Conservation (phyloP, 768 basidiomycete genomes). For the Peribolospora baueri region DNA sequence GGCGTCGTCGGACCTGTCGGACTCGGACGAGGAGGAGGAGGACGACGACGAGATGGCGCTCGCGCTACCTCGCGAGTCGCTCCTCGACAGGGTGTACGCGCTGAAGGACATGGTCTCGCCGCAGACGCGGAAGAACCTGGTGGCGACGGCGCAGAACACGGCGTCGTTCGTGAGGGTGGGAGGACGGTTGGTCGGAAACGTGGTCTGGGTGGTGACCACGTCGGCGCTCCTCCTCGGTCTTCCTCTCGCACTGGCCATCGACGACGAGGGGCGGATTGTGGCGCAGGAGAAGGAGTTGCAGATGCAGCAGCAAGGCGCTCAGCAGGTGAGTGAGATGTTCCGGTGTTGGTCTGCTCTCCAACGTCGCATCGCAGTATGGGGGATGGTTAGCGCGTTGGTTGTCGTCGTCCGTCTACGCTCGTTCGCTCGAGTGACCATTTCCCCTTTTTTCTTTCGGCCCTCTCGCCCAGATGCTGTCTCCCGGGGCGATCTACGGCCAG, state of each 20-base stretch:
- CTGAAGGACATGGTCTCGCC: slow-evolving; percentile 93
- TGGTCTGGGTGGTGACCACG: slow-evolving; percentile 87
- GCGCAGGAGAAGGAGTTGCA: slow-evolving; percentile 84
- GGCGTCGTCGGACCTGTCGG: slow-evolving; percentile 41
- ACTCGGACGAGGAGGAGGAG: slow-evolving; percentile 7
- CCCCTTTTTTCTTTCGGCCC: too few relatives aligned
- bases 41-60: slow-evolving; percentile 18
- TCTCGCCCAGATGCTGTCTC: too few relatives aligned
- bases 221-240: slow-evolving; percentile 79
- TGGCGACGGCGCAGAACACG: slow-evolving; percentile 35
- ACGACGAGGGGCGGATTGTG: slow-evolving; percentile 86
- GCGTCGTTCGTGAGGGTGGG: slow-evolving; percentile 40
- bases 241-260: slow-evolving; percentile 72
- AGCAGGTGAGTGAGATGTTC: slow-evolving; percentile 36
- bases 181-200: slow-evolving; percentile 51
- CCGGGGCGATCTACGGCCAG: too few relatives aligned
- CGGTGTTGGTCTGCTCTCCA: too few relatives aligned
- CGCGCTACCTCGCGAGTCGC: slow-evolving; percentile 39
- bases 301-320: slow-evolving; percentile 76
- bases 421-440: too few relatives aligned
- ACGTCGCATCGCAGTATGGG: too few relatives aligned
- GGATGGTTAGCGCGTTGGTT: too few relatives aligned
- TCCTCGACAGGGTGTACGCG: slow-evolving; percentile 66
- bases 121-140: slow-evolving; percentile 52
- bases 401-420: too few relatives aligned